phyloP scores from a whole-genome alignment of 495 filamentous ascomycete genomes.

The Neurospora sp. region DNA sequence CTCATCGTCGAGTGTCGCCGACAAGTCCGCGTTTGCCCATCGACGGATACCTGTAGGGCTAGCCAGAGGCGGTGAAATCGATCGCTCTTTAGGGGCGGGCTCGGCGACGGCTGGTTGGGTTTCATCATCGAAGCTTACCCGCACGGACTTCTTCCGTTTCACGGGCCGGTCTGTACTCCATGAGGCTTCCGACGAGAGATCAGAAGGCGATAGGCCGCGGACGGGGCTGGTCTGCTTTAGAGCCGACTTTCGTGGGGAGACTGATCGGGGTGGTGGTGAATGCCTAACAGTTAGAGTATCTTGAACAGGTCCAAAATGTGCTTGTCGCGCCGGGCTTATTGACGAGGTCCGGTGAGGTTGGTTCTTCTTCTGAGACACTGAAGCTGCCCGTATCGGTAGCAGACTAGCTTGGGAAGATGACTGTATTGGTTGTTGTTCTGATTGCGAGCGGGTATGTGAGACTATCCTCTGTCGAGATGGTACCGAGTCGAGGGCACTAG shows the following conservation, averaged over 20 bases:
- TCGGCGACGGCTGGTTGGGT: slow-evolving; percentile 35
- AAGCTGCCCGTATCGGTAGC: not conserved
- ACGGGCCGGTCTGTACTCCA: slow-evolving; percentile 40
- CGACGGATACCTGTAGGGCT: slow-evolving; percentile 46
- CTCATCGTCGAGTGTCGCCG: slow-evolving; percentile 43
- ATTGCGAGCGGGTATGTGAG: slow-evolving; percentile 1
- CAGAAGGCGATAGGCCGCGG: slow-evolving; percentile 35
- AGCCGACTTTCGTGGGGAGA: slow-evolving; percentile 81
- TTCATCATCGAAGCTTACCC: slow-evolving; percentile 83
- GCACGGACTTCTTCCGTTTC: slow-evolving; percentile 54
- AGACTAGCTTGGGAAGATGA: not conserved
- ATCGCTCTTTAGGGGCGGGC: slow-evolving; percentile 42
- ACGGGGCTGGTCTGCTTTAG: slow-evolving; percentile 56
- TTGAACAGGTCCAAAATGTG: slow-evolving; percentile 56
- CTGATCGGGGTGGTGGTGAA: slow-evolving; percentile 65
- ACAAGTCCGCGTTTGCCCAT: slow-evolving; percentile 30
- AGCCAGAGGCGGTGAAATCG: slow-evolving; percentile 35
- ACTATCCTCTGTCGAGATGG: slow-evolving; percentile 19
- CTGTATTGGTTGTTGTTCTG: not conserved
- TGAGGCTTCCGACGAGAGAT: slow-evolving; percentile 31
- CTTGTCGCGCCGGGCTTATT: slow-evolving; percentile 41
- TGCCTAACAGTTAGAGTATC: slow-evolving; percentile 53
- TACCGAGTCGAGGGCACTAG: slow-evolving; percentile 23
- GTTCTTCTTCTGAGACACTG: not conserved
- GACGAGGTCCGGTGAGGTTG: slow-evolving; percentile 9